Evolutionary conservation across 306 rosid species (phyloP).

Genomic region (Prunus mira): DNA sequence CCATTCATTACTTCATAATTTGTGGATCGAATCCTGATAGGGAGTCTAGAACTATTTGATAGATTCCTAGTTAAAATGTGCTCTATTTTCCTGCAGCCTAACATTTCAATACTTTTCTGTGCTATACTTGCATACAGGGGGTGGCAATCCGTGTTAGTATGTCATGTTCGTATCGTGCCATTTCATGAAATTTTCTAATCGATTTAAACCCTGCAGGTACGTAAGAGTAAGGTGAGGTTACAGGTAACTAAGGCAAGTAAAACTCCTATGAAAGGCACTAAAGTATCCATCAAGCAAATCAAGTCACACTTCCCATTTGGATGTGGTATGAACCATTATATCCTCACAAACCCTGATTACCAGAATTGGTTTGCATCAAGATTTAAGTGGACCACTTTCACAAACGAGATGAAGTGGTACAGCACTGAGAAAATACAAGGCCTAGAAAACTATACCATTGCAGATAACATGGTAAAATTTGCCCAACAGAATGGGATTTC

Average conservation of each 20-base stretch:
- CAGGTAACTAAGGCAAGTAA: conserved; percentile 34
- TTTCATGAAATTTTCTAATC: not conserved
- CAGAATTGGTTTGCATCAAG: conserved; percentile 61
- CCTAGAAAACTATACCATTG: conserved; percentile 54
- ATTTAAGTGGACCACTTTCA: conserved; percentile 61
- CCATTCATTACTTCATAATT: no score
- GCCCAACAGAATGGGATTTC: conserved; percentile 41
- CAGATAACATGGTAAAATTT: conserved; percentile 65
- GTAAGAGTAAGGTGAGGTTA: conserved; percentile 52
- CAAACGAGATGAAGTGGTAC: conserved; percentile 85
- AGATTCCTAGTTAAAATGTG: no score
- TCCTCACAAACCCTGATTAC: conserved; percentile 50
- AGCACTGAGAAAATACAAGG: conserved; percentile 54
- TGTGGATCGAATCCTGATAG: no score
- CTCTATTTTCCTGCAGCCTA: no score
- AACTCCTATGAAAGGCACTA: conserved; percentile 45
- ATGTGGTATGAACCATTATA: conserved; percentile 51
- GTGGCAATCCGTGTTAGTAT: not conserved
- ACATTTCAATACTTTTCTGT: not conserved
- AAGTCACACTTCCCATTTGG: conserved; percentile 57
- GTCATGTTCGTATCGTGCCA: not conserved
- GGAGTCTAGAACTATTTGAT: no score
- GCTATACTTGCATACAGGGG: not conserved
- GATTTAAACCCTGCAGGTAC: conserved; percentile 42
- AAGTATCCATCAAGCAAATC: conserved; percentile 31